These are phyloP conservation scores for Phytophthora nicotianae DNA, from an alignment of 352 stramenopile species.

Conservation along the genomic window DNA sequence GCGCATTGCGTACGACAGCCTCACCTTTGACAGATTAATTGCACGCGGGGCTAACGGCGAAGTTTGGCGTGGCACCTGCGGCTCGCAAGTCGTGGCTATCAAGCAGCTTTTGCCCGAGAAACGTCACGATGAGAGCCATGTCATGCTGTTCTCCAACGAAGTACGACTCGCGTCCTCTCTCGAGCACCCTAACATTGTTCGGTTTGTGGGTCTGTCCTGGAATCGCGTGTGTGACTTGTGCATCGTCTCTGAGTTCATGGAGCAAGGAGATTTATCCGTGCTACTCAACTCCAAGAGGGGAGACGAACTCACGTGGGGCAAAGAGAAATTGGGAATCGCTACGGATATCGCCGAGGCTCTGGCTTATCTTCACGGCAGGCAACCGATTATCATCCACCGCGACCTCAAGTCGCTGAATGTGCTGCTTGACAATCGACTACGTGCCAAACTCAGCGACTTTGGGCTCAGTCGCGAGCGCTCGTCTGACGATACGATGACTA, in stretches of 20 bases:
- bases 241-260: constrained; percentile 71
- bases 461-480: constrained; percentile 57
- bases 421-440: constrained; percentile 44
- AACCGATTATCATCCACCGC: constrained; percentile 65
- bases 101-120: constrained; percentile 67
- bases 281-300: constrained; percentile 53
- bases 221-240: constrained; percentile 51
- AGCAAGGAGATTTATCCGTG: constrained; percentile 54
- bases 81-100: constrained; percentile 53
- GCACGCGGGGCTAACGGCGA: constrained; percentile 60
- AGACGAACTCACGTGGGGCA: constrained; percentile 38
- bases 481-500: constrained; percentile 72
- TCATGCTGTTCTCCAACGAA: constrained; percentile 62
- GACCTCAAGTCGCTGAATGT: constrained; percentile 78
- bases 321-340: constrained; percentile 65
- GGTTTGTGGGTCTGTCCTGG: constrained; percentile 70
- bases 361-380: constrained; percentile 64
- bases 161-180: constrained; percentile 53
- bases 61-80: constrained; percentile 59
- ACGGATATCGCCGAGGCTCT: constrained; percentile 63
- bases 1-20: constrained; percentile 44
- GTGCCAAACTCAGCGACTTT: constrained; percentile 70
- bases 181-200: constrained; percentile 71
- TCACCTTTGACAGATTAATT: constrained; percentile 51
- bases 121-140: constrained; percentile 37